Percentiles rank a stretch among this genome's conserved stretches.
These are phyloP conservation scores for Epichloe gansuensis DNA, from an alignment of 2,329 filamentous ascomycete genomes.

Conservation along the genomic window DNA sequence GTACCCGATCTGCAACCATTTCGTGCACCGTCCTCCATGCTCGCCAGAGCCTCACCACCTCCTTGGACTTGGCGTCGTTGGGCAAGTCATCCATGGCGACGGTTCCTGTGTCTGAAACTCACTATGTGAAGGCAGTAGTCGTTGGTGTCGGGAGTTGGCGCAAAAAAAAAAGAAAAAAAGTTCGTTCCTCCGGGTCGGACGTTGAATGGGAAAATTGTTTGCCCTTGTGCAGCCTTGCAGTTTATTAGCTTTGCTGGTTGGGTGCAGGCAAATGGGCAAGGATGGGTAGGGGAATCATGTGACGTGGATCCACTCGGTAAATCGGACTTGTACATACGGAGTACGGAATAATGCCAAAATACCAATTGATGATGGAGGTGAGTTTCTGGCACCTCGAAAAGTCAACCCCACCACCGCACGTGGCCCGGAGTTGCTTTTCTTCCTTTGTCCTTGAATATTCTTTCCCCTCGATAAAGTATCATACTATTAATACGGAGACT, in stretches of 20 bases:
- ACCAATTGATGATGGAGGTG: no score
- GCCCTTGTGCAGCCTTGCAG: not conserved
- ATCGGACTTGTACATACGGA: not conserved
- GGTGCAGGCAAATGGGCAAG: not conserved
- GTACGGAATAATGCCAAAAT: no score
- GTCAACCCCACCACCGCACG: not conserved
- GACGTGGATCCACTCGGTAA: not conserved
- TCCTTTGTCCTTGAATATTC: no score
- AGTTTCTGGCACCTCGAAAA: not conserved
- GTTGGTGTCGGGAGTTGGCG: conserved; percentile 1
- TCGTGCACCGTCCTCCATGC: conserved; percentile 88
- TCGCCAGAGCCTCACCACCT: conserved; percentile 68
- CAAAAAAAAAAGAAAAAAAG: not conserved
- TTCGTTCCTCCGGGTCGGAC: not conserved
- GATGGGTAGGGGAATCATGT: not conserved
- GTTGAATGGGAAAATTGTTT: not conserved
- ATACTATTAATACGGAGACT: no score
- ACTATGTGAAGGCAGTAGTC: not conserved
- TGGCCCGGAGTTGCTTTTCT: not conserved
- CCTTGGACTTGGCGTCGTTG: conserved; percentile 38
- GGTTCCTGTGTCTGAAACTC: not conserved
- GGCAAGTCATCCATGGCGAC: conserved; percentile 30
- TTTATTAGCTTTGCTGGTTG: not conserved
- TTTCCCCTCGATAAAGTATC: no score
- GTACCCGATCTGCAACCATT: conserved; percentile 83